Base-by-base conservation (phyloP, 106 monocot species). In the Phalaenopsis equestris region DNA sequence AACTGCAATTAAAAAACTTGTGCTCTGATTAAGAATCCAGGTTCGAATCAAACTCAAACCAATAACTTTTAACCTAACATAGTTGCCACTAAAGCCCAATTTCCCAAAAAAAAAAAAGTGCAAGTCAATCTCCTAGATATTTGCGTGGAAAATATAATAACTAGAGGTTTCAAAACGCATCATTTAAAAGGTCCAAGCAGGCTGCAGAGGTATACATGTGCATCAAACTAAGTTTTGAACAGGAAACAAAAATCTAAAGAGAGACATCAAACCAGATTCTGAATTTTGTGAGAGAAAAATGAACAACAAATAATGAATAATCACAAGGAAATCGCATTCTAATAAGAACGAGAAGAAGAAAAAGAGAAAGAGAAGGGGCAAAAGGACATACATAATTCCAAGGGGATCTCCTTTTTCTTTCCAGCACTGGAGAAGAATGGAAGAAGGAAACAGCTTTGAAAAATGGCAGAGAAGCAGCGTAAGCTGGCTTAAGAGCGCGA, bases 401-500 rank as follows among this genome's bases (percentile, higher is more conserved):
- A 30, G 81, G 47, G 17, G 75, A 83, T 46, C 76, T 85, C 64
- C 87, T 58, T 73, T 83, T 87, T 43, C 83, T 78, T 79, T 87
- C 83, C 56, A 87, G 68, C 48, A 77, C 74, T 10, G 77, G 57
- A 14, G 87, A 85, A 70, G 87, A 90, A 74, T 90, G 87, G 85
- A 90, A 87, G 49, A 42, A 80, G 49, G 76, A 42, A 72, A 72
- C 78, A 16, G 37, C 77, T 42, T 72, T 8, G n/a, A 48, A 38
- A 55, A 78, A 14, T 39, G 42, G 23, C 43, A 30, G 46, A 36
- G 76, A 38, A 55, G 55, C 43, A 10, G 67, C 48, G 21, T 18
- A 72, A 41, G 47, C 48, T 23, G 21, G 76, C 8, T 30, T 76
- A 48, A 49, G 12, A 76, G 49, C 49, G 9, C 3, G 24, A 75